Evolutionary conservation across 1,284 basidiomycete genomes (phyloP), one percentile per base, ranked within the genome.

Genomic region (Marasmius sp.): DNA sequence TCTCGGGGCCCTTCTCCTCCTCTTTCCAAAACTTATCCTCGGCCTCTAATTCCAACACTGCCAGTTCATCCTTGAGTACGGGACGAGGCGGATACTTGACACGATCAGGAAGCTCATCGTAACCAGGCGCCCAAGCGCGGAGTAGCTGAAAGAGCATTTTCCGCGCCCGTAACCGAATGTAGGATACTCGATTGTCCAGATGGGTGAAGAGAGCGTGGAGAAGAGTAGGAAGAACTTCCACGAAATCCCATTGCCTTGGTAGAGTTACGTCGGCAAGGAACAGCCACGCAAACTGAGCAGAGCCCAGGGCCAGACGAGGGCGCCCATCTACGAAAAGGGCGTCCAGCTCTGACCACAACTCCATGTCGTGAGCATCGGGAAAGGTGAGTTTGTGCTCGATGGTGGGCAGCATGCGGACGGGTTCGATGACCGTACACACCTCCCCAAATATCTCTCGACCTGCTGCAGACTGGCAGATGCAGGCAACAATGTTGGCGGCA

Each of bases 211-310:
- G 80, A 10, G 88, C 88, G 64, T 96, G 93, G 22, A 98, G 83
- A 22, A 98, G 79, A 5, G 84, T 76, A 0, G 94, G 89, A 6
- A 98, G 77, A 59, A 91, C 85, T 18, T 84, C 77, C 49, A 84
- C 81, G 64, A 92, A 80, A 64, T 94, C 91, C 84, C 89, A 92
- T 60, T 88, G 84, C 18, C 91, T 85, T 64, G 94, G 89, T 18
- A 95, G 80, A 0, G 93, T 85, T 38, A 94, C 84, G 67, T 96
- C 93, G 0, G 91, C 88, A 27, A 97, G 82, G 70, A 95, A 95
- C 6, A 96, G 79, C 72, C 96, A 84, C 0, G 95, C 94, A 69
- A 94, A 92, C 70, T 97, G 95, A 1, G 93, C 94, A 0, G 92
- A 86, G 16, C 87, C 88, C 49, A 97, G 74, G 62, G 88, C 72